Conservation (phyloP, 2,329 filamentous ascomycete species). For the Penicillium thymicola region DNA sequence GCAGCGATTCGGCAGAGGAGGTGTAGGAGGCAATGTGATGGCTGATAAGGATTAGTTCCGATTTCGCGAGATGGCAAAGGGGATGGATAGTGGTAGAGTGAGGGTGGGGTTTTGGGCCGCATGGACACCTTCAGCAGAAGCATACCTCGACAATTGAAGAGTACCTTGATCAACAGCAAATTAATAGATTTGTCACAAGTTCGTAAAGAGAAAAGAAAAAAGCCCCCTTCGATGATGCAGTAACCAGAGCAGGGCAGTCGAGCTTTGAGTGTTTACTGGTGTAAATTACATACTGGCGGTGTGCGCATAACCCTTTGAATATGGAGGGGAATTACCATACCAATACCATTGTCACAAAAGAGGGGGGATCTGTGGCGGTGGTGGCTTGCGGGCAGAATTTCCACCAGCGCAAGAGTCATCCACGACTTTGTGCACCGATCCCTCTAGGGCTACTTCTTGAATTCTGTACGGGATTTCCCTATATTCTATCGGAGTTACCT, state of each 20-base stretch:
- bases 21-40: conserved; percentile 2
- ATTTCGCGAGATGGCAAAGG: conserved; percentile 27
- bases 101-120: conserved; percentile 40
- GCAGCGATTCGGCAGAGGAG: conserved; percentile 2
- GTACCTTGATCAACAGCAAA: conserved; percentile 6
- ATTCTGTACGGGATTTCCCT: conserved; percentile 2
- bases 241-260: conserved; percentile 2
- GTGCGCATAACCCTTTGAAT: background rate
- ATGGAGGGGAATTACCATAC: conserved; percentile 15
- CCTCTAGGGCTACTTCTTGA: conserved; percentile 4
- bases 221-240: conserved; percentile 17
- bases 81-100: conserved; percentile 22
- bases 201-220: background rate
- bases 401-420: conserved; percentile 24
- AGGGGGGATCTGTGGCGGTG: conserved; percentile 33
- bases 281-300: conserved; percentile 25
- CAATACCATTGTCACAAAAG: conserved; percentile 20
- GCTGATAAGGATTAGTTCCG: conserved; percentile 15
- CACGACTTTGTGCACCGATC: conserved; percentile 8
- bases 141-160: conserved; percentile 22
- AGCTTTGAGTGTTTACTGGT: conserved; percentile 3
- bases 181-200: conserved; percentile 14
- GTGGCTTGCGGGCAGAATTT: conserved; percentile 30
- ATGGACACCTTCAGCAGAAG: conserved; percentile 25
- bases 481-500: conserved; percentile 1